Percentiles rank a stretch among this genome's conserved stretches.
Conservation (phyloP, 345 rosid genomes). For the Brassica napus region DNA sequence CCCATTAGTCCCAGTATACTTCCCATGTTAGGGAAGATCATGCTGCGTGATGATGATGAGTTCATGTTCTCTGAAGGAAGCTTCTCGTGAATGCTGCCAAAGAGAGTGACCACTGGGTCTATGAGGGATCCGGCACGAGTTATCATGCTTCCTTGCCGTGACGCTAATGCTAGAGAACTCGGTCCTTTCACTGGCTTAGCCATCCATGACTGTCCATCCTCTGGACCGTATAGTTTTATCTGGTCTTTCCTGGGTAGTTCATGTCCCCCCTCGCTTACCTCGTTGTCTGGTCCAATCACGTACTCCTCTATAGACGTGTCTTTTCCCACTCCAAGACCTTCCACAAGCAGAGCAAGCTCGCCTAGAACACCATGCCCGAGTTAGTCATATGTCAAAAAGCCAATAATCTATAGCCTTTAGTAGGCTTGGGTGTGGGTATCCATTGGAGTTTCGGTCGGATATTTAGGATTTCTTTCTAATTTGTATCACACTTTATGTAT, state of each 20-base stretch:
- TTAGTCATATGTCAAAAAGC: background rate
- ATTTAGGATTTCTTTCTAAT: too few relatives aligned
- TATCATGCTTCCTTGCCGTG: slow-evolving; percentile 71
- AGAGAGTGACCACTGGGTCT: slow-evolving; percentile 86
- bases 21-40: slow-evolving; percentile 73
- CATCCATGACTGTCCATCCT: slow-evolving; percentile 78
- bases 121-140: slow-evolving; percentile 53
- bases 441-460: too few relatives aligned
- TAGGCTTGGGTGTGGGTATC: too few relatives aligned
- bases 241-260: slow-evolving; percentile 40
- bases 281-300: slow-evolving; percentile 64
- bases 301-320: slow-evolving; percentile 82
- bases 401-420: background rate
- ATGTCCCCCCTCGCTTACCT: slow-evolving; percentile 49
- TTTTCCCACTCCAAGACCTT: slow-evolving; percentile 85
- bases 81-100: slow-evolving; percentile 82
- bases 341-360: slow-evolving; percentile 90
- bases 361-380: slow-evolving; percentile 44
- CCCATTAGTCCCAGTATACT: slow-evolving; percentile 69
- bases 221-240: slow-evolving; percentile 64
- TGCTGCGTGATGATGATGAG: slow-evolving; percentile 49
- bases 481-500: too few relatives aligned
- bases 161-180: slow-evolving; percentile 59
- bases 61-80: slow-evolving; percentile 50
- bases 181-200: slow-evolving; percentile 79